Conservation (phyloP, 345 rosid species). For the Pistacia vera region DNA sequence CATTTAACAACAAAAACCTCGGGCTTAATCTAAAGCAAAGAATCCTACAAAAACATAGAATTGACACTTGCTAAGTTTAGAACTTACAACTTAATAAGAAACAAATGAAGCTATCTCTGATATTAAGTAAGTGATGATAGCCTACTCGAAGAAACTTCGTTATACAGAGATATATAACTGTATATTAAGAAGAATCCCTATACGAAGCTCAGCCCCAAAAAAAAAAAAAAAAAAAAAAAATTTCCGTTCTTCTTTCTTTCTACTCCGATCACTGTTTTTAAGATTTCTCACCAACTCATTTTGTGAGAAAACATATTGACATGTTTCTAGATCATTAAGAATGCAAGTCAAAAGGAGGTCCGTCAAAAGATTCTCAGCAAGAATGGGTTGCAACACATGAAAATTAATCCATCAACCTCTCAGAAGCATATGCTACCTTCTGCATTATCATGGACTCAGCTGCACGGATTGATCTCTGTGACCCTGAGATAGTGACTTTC, state of each 20-base stretch:
- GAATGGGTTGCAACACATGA: slow-evolving; percentile 18
- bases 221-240: slow-evolving; percentile 17
- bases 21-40: not conserved
- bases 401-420: slow-evolving; percentile 65
- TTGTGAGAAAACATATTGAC: slow-evolving; percentile 9
- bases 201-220: slow-evolving; percentile 25
- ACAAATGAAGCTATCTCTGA: slow-evolving; percentile 24
- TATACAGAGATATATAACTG: slow-evolving; percentile 12
- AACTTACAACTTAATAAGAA: slow-evolving; percentile 34
- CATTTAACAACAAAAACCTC: not conserved
- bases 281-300: slow-evolving; percentile 20
- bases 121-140: slow-evolving; percentile 10
- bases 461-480: slow-evolving; percentile 79
- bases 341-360: slow-evolving; percentile 10
- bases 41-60: slow-evolving; percentile 1
- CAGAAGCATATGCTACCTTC: slow-evolving; percentile 85
- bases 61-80: slow-evolving; percentile 10
- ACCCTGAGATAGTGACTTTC: slow-evolving; percentile 93
- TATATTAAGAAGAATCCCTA: slow-evolving; percentile 30
- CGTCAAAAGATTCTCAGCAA: slow-evolving; percentile 16
- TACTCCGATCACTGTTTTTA: slow-evolving; percentile 17
- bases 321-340: slow-evolving; percentile 17
- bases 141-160: slow-evolving; percentile 20
- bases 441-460: slow-evolving; percentile 95
- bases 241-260: slow-evolving; percentile 15